These are phyloP conservation scores for Daedaleopsis nitida DNA, from an alignment of 768 basidiomycete species.

Conservation along the genomic window DNA sequence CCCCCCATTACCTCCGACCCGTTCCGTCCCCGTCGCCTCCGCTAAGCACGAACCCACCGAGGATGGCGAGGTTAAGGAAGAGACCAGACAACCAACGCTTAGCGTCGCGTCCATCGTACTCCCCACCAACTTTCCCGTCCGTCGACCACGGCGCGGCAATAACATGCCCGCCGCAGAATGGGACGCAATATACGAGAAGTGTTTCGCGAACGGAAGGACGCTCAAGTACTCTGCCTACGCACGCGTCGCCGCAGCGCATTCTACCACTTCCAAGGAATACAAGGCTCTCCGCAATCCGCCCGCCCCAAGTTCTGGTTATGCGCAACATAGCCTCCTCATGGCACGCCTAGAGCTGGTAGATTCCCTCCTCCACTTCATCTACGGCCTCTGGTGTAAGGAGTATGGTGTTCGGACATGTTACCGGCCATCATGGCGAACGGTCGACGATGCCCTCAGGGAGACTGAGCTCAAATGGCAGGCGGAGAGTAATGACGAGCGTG, in stretches of 20 bases:
- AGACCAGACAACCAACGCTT: slow-evolving; percentile 15
- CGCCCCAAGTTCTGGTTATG: slow-evolving; percentile 65
- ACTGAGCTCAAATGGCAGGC: slow-evolving; percentile 69
- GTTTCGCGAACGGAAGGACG: slow-evolving; percentile 66
- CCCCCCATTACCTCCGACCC: slow-evolving; percentile 32
- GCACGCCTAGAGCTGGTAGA: slow-evolving; percentile 80
- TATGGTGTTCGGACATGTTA: slow-evolving; percentile 55
- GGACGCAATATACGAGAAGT: slow-evolving; percentile 67
- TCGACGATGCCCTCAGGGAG: slow-evolving; percentile 69
- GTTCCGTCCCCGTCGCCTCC: slow-evolving; percentile 34
- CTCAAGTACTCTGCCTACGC: slow-evolving; percentile 87
- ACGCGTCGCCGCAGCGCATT: slow-evolving; percentile 75
- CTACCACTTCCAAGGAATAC: slow-evolving; percentile 64
- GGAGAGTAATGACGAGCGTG: slow-evolving; percentile 48
- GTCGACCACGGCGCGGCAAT: slow-evolving; percentile 63
- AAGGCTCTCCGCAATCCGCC: slow-evolving; percentile 66
- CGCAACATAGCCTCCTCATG: slow-evolving; percentile 74
- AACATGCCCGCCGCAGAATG: slow-evolving; percentile 47
- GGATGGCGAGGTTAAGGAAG: slow-evolving; percentile 51
- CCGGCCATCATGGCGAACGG: slow-evolving; percentile 66
- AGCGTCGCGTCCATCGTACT: neutral
- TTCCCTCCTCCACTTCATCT: slow-evolving; percentile 82
- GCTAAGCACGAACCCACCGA: slow-evolving; percentile 40
- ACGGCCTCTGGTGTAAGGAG: slow-evolving; percentile 81
- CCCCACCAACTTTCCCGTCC: slow-evolving; percentile 51